These are phyloP conservation scores for Neopestalotiopsis sp. DNA, from an alignment of 2,329 filamentous ascomycete species.

Conservation along the genomic window DNA sequence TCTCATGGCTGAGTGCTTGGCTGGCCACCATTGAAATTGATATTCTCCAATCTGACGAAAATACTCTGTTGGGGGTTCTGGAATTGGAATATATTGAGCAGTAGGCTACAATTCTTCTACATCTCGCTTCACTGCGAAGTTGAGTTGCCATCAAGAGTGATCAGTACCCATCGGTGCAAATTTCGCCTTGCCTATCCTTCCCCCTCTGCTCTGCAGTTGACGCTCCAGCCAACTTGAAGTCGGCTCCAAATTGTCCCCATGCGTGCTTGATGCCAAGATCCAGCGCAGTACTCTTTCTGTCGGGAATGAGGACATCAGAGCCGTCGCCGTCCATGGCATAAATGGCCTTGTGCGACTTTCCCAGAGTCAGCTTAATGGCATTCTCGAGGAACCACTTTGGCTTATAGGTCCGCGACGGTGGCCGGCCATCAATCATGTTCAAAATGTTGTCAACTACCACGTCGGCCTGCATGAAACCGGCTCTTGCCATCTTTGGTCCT, in stretches of 20 bases:
- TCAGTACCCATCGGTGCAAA: background rate
- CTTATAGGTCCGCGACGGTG: slow-evolving; percentile 23
- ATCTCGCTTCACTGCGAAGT: no score
- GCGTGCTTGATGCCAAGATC: background rate
- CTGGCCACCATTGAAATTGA: no score
- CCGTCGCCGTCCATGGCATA: background rate
- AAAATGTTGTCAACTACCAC: slow-evolving; percentile 51
- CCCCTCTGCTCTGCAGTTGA: background rate
- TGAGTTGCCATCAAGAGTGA: no score
- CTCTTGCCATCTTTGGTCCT: slow-evolving; percentile 46
- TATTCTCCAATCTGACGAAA: no score
- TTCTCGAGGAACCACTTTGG: slow-evolving; percentile 35
- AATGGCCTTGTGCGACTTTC: slow-evolving; percentile 22
- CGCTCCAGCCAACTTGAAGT: background rate
- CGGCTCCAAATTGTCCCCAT: background rate
- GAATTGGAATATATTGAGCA: no score
- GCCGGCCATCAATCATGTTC: slow-evolving; percentile 22
- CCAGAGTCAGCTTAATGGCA: slow-evolving; percentile 44
- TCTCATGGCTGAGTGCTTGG: no score
- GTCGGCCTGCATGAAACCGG: slow-evolving; percentile 48
- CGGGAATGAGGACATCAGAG: background rate
- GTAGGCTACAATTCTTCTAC: no score
- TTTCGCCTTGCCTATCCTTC: background rate
- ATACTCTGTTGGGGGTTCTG: no score
- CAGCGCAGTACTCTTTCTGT: background rate